Percentiles rank a stretch among this genome's conserved stretches.
phyloP scores from a whole-genome alignment of 441 rosid genomes.

The Adansonia rubrostipa region DNA sequence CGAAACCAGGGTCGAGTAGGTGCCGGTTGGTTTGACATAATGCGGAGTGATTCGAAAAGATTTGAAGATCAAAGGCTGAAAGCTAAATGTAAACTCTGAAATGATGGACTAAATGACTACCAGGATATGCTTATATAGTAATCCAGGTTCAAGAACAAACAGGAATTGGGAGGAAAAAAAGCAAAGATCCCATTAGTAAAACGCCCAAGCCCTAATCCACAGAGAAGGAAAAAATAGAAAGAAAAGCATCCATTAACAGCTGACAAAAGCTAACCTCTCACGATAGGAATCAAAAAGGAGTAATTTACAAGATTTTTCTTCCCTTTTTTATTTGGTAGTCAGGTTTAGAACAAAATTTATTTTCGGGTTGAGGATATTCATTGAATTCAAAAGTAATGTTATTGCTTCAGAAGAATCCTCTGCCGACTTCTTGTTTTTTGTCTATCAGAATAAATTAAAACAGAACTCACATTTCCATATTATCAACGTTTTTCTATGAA shows the following conservation, averaged over 20 bases:
- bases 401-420: not conserved
- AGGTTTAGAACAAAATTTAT: not conserved
- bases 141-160: constrained; percentile 3
- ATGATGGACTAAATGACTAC: not conserved
- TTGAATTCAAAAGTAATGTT: not conserved
- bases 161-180: not conserved
- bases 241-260: constrained; percentile 44
- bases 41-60: not conserved
- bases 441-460: not conserved
- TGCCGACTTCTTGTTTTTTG: not conserved
- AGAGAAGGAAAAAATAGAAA: constrained; percentile 9
- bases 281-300: constrained; percentile 37
- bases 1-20: constrained; percentile 63
- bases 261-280: constrained; percentile 34
- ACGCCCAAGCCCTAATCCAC: constrained; percentile 4
- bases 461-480: not conserved
- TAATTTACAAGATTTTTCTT: constrained; percentile 8
- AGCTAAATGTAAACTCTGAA: constrained; percentile 3
- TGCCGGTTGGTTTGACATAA: constrained; percentile 50
- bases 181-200: not conserved
- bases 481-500: not conserved
- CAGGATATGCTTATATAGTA: constrained; percentile 17
- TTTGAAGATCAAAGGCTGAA: not conserved
- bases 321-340: not conserved
- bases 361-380: not conserved